phyloP scores from a whole-genome alignment of 352 stramenopile genomes.

The Phytophthora foliorum region DNA sequence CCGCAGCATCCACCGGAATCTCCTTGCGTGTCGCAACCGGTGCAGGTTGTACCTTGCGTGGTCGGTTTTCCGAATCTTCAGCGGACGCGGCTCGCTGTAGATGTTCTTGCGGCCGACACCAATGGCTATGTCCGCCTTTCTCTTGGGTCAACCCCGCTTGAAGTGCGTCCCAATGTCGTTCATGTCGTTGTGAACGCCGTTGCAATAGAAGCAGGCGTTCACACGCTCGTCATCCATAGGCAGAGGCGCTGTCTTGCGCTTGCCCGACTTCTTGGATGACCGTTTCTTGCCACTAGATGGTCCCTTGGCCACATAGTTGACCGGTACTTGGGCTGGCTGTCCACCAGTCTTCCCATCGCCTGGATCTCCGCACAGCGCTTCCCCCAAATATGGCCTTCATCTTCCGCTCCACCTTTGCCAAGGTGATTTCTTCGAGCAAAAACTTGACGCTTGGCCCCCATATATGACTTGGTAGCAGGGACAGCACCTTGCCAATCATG shows the following conservation, averaged over 20 bases:
- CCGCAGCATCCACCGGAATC: conserved; percentile 7
- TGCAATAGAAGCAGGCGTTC: neutral
- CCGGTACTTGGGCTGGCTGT: too few species aligned
- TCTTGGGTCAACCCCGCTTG: conserved; percentile 1
- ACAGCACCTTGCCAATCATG: too few species aligned
- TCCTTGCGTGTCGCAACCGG: neutral
- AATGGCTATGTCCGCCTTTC: neutral
- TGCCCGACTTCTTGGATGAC: neutral
- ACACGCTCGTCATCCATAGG: conserved; percentile 1
- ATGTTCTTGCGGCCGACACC: conserved; percentile 11
- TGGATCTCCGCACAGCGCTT: too few species aligned
- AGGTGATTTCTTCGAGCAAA: too few species aligned
- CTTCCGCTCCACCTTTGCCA: too few species aligned
- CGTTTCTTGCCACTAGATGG: neutral
- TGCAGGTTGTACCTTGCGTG: neutral
- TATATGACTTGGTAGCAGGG: too few species aligned
- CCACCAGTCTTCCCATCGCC: too few species aligned
- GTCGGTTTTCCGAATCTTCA: conserved; percentile 10
- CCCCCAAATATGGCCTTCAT: too few species aligned
- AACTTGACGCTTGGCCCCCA: too few species aligned
- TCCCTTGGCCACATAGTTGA: neutral
- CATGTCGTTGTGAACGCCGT: neutral
- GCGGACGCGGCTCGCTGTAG: neutral
- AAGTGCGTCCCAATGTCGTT: neutral
- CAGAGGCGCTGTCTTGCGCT: neutral